These are phyloP conservation scores for Paratinospora sagittata DNA, from an alignment of 164 flowering plant genomes.

Conservation along the genomic window DNA sequence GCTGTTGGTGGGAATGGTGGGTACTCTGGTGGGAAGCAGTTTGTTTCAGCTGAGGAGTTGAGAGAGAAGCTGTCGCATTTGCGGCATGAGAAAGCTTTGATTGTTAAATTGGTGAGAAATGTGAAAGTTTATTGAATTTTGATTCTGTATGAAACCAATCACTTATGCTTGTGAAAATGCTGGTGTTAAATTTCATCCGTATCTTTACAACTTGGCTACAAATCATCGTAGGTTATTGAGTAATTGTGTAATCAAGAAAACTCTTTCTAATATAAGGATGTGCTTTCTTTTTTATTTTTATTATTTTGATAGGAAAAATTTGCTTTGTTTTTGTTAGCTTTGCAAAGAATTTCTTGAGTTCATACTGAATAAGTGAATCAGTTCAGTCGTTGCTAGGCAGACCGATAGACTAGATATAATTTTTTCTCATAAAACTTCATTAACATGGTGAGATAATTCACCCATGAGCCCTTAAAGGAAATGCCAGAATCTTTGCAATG, in stretches of 20 bases:
- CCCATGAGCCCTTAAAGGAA: too few relatives aligned
- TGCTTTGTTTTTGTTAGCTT: too few relatives aligned
- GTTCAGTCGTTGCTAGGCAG: too few relatives aligned
- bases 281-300: too few relatives aligned
- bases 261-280: not conserved
- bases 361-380: too few relatives aligned
- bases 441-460: too few relatives aligned
- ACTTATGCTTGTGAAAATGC: not conserved
- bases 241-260: not conserved
- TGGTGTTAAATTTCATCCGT: not conserved
- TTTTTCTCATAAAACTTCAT: too few relatives aligned
- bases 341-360: too few relatives aligned
- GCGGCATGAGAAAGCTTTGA: slow-evolving; percentile 71
- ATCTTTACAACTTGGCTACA: too few relatives aligned
- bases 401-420: too few relatives aligned
- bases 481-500: too few relatives aligned
- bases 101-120: slow-evolving; percentile 71
- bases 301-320: too few relatives aligned
- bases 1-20: slow-evolving; percentile 99
- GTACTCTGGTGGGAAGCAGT: slow-evolving; percentile 90
- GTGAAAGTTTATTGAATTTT: not conserved
- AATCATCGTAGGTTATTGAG: not conserved
- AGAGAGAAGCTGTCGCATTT: slow-evolving; percentile 78
- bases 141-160: not conserved
- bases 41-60: slow-evolving; percentile 81